A percentile compares a stretch with the other conserved stretches of the same genome.
phyloP scores from a whole-genome alignment of 139 green algal species.

The Mesostigma viride region DNA sequence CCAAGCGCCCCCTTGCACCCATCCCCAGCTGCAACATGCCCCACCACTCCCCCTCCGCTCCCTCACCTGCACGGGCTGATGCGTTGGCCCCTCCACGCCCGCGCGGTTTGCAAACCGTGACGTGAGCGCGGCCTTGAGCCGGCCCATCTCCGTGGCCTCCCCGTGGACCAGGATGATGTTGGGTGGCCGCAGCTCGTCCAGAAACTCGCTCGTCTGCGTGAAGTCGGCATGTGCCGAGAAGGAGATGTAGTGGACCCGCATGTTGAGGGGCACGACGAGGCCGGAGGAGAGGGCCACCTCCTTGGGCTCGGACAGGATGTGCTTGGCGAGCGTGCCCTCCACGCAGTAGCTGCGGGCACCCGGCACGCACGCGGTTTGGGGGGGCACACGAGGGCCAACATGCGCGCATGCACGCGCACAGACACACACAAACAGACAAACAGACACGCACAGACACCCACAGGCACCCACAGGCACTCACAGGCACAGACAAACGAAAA shows the following conservation, averaged over 20 bases:
- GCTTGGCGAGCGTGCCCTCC: constrained; percentile 86
- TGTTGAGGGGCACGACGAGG: constrained; percentile 61
- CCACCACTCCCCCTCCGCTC: too few species aligned
- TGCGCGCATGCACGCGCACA: too few species aligned
- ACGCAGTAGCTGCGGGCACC: constrained; percentile 77
- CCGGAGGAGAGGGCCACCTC: constrained; percentile 36
- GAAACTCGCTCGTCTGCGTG: constrained; percentile 85
- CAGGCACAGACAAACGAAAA: too few species aligned
- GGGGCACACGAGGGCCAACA: too few species aligned
- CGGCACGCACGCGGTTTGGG: too few species aligned
- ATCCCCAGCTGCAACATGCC: too few species aligned
- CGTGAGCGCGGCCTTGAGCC: constrained; percentile 49
- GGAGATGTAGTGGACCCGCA: constrained; percentile 82
- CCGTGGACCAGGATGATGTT: constrained; percentile 94
- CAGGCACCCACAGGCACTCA: too few species aligned
- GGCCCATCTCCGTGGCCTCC: constrained; percentile 73
- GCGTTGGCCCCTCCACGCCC: background rate
- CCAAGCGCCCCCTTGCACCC: constrained; percentile 40
- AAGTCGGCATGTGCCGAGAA: constrained; percentile 97
- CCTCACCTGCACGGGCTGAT: background rate
- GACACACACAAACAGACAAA: too few species aligned
- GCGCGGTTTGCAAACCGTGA: background rate
- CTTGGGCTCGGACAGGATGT: constrained; percentile 73
- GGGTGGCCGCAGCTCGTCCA: constrained; percentile 64
- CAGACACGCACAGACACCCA: too few species aligned